A percentile compares a stretch with the other conserved stretches of the same genome.
Evolutionary conservation across 345 rosid species (phyloP).

Genomic region (Salix exigua): DNA sequence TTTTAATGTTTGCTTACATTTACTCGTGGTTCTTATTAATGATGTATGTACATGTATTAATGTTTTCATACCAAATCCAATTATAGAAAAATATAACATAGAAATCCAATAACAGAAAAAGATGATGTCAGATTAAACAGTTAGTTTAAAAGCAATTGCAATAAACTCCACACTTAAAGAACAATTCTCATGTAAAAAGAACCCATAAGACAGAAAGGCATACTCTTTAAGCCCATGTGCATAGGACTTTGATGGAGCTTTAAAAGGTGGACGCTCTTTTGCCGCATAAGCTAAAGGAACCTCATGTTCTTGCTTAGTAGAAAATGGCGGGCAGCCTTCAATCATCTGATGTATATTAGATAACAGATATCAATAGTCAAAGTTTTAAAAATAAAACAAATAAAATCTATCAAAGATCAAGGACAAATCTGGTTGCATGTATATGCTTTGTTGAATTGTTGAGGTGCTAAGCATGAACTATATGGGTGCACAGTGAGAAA

Average conservation of each 20-base stretch:
- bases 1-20: not conserved
- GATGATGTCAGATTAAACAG: not conserved
- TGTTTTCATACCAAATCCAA: not conserved
- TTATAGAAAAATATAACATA: not conserved
- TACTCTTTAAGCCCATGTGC: conserved; percentile 84
- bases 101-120: not conserved
- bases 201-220: conserved; percentile 18
- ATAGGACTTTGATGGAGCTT: conserved; percentile 67
- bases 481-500: not conserved
- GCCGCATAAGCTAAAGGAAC: conserved; percentile 52
- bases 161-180: not conserved
- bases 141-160: not conserved
- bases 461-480: not conserved
- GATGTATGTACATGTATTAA: not conserved
- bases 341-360: conserved; percentile 53
- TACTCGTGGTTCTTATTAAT: too few relatives aligned
- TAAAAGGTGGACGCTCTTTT: conserved; percentile 57
- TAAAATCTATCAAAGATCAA: not conserved
- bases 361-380: conserved; percentile 14
- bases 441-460: not conserved
- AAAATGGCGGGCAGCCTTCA: conserved; percentile 77
- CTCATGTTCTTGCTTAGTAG: conserved; percentile 56
- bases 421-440: not conserved
- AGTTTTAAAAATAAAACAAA: not conserved
- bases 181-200: not conserved